phyloP scores from a whole-genome alignment of 768 basidiomycete genomes.

The Mycena chlorophos region DNA sequence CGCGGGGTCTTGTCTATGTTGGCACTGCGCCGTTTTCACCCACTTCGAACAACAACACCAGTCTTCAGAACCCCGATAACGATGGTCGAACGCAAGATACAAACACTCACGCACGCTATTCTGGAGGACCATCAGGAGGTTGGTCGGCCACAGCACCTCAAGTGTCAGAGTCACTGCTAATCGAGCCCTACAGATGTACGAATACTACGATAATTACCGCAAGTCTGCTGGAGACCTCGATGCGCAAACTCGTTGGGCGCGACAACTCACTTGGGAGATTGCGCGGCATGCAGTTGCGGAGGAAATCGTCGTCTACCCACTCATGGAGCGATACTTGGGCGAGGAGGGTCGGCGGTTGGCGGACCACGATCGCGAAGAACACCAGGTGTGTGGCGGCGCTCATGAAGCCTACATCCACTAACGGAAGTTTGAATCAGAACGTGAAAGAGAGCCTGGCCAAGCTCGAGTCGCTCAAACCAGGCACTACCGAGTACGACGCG shows the following conservation, averaged over 20 bases:
- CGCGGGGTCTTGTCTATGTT: neutral
- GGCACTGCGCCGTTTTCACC: neutral
- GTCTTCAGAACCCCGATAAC: neutral
- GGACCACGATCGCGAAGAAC: conserved; percentile 56
- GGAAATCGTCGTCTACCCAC: conserved; percentile 64
- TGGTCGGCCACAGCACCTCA: neutral
- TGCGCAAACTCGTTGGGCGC: conserved; percentile 53
- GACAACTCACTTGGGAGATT: conserved; percentile 60
- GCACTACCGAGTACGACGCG: conserved; percentile 43
- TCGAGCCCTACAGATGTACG: conserved; percentile 46
- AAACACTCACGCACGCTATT: conserved; percentile 24
- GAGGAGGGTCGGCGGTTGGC: conserved; percentile 50
- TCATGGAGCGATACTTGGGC: conserved; percentile 60
- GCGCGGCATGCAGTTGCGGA: conserved; percentile 62
- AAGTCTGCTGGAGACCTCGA: conserved; percentile 43
- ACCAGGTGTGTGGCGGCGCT: no score
- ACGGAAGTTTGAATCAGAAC: no score
- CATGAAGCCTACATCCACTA: no score
- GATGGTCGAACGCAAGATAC: neutral
- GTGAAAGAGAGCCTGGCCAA: conserved; percentile 44
- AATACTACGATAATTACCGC: conserved; percentile 53
- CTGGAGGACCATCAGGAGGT: conserved; percentile 44
- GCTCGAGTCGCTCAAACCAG: conserved; percentile 46
- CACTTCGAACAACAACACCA: neutral
- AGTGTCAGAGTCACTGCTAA: neutral